Evolutionary conservation across 176 grass and related monocot genomes (phyloP), one percentile per base, ranked within the genome.

Genomic region (Triticum dicoccoides): DNA sequence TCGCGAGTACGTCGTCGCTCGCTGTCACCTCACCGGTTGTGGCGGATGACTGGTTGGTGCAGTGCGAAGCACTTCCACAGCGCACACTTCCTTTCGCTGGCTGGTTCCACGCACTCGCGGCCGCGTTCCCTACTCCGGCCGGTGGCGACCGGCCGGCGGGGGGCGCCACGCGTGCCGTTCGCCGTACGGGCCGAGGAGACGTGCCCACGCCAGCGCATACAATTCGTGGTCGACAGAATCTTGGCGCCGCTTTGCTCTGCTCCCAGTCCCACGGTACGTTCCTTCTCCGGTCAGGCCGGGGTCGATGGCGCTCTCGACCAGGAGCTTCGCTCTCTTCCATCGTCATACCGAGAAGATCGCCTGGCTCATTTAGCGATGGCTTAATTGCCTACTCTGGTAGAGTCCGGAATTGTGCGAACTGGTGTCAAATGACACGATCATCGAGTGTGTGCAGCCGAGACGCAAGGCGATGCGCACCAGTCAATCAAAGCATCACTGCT

Each of bases 1-100:
- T 90, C 59, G 12, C 73, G 62, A 37, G 78, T 80, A 83, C 80
- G 73, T 13, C 72, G 20, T 70, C 49, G 41, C 1, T 81, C 64
- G 30, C 71, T 62, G 56, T 21, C 30, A 5, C 27, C 23, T 66
- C 64, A 25, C 54, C 51, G 54, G 54, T 41, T 47, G 58, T 51
- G 63, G 62, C 47, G 56, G 82, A 84, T 76, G 73, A 76, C 73
- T 74, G 71, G 41, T 45, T 11, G 56, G 33, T 65, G 44, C 77
- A 62, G 73, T 79, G 33, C 5, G 23, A 18, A 76, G 52, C 73
- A 83, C 68, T 61, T 15, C 27, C 70, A 45, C 11, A 9, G 29
- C 13, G 9, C 25, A 11, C 63, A 32, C 30, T 8, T 67, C 65
- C 66, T 71, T 52, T 30, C n/a, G 18, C 4, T 5, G 5, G 30